Base-by-base conservation (phyloP, 208 protist genomes). In the Acanthamoeba culbertsoni region DNA sequence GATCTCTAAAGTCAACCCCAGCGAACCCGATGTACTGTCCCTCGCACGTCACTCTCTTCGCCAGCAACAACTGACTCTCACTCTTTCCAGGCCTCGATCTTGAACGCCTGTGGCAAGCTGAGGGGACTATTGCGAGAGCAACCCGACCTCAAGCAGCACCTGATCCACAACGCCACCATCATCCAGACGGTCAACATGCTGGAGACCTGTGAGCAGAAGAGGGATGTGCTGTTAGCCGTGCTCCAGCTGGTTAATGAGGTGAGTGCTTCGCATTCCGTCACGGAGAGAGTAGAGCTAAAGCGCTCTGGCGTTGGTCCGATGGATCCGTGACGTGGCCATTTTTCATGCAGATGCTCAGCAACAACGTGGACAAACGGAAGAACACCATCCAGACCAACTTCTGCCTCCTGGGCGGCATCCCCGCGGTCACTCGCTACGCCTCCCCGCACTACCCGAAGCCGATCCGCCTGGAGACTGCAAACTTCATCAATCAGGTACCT, bases 331-430 rank as follows among this genome's bases (percentile, higher is more conserved):
- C n/a, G n/a, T n/a, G n/a, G n/a, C n/a, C n/a, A n/a, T n/a, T n/a
- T n/a, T 28, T 92, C 16, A 37, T 28, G 77, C 62, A 92, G 88
- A 77, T 92, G 45, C 23, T 79, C 18, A 75, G 88, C 62, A 97
- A 96, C 77, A 55, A 96, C 42, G 86, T 84, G 26, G 95, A 97
- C 45, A 89, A 92, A 45, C 48, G 53, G 37, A 96, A 96, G 77
- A 94, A 92, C 42, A 62, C 65, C 5, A 96, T 98, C 68, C 92
- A 97, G 79, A 96, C 97, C 31, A 98, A 95, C 46, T 86, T 97
- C 23, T 97, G 96, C 82, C 63, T 98, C 2, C 59, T 98, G 1
- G 97, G 97, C 53, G 94, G 94, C 93, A 95, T 98, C 18, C 97
- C 97, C 7, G 94, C 95, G 0, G 86, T 98, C 42, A 97, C 97